Evolutionary conservation across 495 filamentous ascomycete genomes (phyloP).

Genomic region (Delitschia confertaspora): DNA sequence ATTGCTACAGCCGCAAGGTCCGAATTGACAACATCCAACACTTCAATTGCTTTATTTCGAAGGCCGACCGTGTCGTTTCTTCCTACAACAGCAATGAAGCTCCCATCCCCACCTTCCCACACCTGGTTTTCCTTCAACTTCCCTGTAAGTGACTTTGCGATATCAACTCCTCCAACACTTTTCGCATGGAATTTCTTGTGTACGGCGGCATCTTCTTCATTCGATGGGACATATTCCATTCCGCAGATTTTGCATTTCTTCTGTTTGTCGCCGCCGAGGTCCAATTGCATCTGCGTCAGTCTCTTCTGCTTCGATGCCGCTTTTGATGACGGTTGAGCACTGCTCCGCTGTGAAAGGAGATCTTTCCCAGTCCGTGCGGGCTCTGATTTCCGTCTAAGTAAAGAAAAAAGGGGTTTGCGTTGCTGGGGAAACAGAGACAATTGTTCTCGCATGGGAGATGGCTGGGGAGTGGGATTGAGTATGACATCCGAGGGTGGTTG

Average conservation of each 20-base stretch:
- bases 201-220: slow-evolving; percentile 52
- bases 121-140: slow-evolving; percentile 31
- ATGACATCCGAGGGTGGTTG: slow-evolving; percentile 19
- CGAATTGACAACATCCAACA: slow-evolving; percentile 57
- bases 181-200: slow-evolving; percentile 63
- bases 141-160: slow-evolving; percentile 49
- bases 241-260: slow-evolving; percentile 56
- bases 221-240: slow-evolving; percentile 65
- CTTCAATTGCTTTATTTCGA: slow-evolving; percentile 50
- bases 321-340: slow-evolving; percentile 8
- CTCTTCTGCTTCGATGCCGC: slow-evolving; percentile 21
- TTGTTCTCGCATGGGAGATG: slow-evolving; percentile 5
- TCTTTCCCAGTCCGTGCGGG: background rate
- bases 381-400: slow-evolving; percentile 10
- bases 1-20: slow-evolving; percentile 59
- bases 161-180: slow-evolving; percentile 55
- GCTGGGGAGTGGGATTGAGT: slow-evolving; percentile 15
- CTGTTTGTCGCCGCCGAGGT: slow-evolving; percentile 50
- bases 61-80: slow-evolving; percentile 45
- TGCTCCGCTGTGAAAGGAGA: slow-evolving; percentile 17
- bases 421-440: slow-evolving; percentile 4
- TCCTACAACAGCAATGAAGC: slow-evolving; percentile 50
- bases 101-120: slow-evolving; percentile 37
- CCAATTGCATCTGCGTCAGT: slow-evolving; percentile 58
- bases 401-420: slow-evolving; percentile 20